Evolutionary conservation across 2,329 filamentous ascomycete species (phyloP).

Genomic region (Pseudonectria foliicola): DNA sequence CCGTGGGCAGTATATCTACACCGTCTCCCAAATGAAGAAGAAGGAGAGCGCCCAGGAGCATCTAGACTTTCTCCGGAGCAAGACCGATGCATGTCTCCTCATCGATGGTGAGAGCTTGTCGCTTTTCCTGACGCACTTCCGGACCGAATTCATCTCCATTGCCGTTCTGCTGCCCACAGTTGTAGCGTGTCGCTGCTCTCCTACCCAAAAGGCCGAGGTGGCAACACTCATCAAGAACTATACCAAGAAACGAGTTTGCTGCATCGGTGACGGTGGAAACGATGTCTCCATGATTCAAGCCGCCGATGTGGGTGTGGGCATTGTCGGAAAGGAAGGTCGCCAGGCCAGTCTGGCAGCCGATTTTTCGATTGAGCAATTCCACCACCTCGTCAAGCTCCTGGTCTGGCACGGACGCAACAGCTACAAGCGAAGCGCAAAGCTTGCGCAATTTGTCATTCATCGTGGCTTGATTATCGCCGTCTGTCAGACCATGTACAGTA

Average conservation of each 20-base stretch:
- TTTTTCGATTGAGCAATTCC: conserved; percentile 94
- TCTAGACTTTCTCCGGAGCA: conserved; percentile 80
- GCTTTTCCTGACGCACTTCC: conserved; percentile 75
- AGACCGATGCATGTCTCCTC: conserved; percentile 78
- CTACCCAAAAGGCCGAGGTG: conserved; percentile 93
- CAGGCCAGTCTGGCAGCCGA: conserved; percentile 94
- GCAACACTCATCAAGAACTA: conserved; percentile 82
- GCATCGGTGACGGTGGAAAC: conserved; percentile 96
- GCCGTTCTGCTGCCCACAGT: conserved; percentile 86
- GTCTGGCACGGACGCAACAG: conserved; percentile 98
- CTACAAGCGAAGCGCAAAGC: conserved; percentile 92
- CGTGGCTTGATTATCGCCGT: conserved; percentile 91
- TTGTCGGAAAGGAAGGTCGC: conserved; percentile 93
- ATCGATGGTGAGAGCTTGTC: conserved; percentile 90
- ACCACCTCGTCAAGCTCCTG: conserved; percentile 89
- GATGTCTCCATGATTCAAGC: conserved; percentile 99
- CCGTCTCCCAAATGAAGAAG: conserved; percentile 75
- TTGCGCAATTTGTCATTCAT: conserved; percentile 97
- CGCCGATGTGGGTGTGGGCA: conserved; percentile 93
- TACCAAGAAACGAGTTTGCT: conserved; percentile 93
- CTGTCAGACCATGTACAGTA: conserved; percentile 95
- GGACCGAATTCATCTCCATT: conserved; percentile 76
- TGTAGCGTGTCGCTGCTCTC: conserved; percentile 92
- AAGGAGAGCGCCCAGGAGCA: conserved; percentile 83
- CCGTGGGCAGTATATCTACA: conserved; percentile 92